phyloP scores from a whole-genome alignment of 2,329 filamentous ascomycete species.

The Aspergillus texensis region DNA sequence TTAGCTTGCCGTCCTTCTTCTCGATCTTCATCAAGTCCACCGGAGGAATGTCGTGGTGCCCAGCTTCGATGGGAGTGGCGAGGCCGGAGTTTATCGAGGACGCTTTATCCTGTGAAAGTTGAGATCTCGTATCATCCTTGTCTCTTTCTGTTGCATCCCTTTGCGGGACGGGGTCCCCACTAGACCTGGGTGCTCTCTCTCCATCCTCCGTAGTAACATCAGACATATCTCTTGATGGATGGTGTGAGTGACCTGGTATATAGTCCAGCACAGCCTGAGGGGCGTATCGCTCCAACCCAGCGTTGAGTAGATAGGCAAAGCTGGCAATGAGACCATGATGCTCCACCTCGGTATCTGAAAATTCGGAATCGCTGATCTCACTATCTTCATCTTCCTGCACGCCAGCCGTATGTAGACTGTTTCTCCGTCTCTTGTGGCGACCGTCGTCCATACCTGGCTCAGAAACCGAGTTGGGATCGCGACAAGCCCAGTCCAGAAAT shows the following conservation, averaged over 20 bases:
- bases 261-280: conserved; percentile 54
- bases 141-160: conserved; percentile 4
- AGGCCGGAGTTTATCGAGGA: conserved; percentile 23
- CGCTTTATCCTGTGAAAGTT: conserved; percentile 17
- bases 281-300: conserved; percentile 54
- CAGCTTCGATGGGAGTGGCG: conserved; percentile 23
- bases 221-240: conserved; percentile 13
- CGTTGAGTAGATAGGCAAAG: conserved; percentile 38
- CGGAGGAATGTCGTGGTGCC: conserved; percentile 23
- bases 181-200: not conserved
- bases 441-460: conserved; percentile 15
- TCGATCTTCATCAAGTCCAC: conserved; percentile 30
- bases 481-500: conserved; percentile 76
- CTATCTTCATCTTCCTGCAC: conserved; percentile 10
- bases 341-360: conserved; percentile 23
- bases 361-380: conserved; percentile 23
- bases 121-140: conserved; percentile 12
- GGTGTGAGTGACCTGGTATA: conserved; percentile 41
- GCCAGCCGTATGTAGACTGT: conserved; percentile 4
- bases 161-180: not conserved
- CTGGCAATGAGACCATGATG: conserved; percentile 41
- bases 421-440: not conserved
- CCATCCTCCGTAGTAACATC: not conserved
- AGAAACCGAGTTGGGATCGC: conserved; percentile 49
- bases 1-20: conserved; percentile 33